A percentile compares a stretch with the other conserved stretches of the same genome.
Conservation (phyloP, 257 asterid genomes). For the Fraxinus americana region DNA sequence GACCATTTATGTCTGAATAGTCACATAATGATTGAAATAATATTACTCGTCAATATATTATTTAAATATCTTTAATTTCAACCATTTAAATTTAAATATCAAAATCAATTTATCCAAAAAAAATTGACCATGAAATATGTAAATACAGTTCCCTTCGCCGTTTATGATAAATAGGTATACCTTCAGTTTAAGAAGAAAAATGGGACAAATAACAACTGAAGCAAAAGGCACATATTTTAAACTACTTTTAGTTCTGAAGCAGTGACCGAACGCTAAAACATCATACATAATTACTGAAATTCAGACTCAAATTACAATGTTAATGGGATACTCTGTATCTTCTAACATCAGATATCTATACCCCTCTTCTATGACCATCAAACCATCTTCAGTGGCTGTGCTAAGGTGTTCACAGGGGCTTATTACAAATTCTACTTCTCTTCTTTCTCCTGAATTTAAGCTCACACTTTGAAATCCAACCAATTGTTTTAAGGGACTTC, state of each 20-base stretch:
- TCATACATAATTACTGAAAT: background rate
- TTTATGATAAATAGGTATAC: too few relatives aligned
- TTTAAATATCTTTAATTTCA: too few relatives aligned
- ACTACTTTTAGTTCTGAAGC: background rate
- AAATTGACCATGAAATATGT: too few relatives aligned
- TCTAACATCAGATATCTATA: slow-evolving; percentile 51
- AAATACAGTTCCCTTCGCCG: too few relatives aligned
- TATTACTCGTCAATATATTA: too few relatives aligned
- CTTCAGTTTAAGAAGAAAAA: background rate
- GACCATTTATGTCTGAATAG: too few relatives aligned
- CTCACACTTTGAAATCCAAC: slow-evolving; percentile 65
- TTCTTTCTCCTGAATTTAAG: slow-evolving; percentile 46
- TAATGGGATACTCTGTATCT: slow-evolving; percentile 55
- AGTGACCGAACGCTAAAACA: background rate
- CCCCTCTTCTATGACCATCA: slow-evolving; percentile 71
- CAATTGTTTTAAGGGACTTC: slow-evolving; percentile 53
- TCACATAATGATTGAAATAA: too few relatives aligned
- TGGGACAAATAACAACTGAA: background rate
- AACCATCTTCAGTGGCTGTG: slow-evolving; percentile 63
- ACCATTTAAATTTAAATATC: too few relatives aligned
- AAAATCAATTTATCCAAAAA: too few relatives aligned
- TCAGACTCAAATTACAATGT: slow-evolving; percentile 44
- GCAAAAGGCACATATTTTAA: background rate
- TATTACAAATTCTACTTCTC: slow-evolving; percentile 46
- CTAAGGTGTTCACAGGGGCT: slow-evolving; percentile 78